These are phyloP conservation scores for Lactarius trivialis DNA, from an alignment of 768 basidiomycete species.

Conservation along the genomic window DNA sequence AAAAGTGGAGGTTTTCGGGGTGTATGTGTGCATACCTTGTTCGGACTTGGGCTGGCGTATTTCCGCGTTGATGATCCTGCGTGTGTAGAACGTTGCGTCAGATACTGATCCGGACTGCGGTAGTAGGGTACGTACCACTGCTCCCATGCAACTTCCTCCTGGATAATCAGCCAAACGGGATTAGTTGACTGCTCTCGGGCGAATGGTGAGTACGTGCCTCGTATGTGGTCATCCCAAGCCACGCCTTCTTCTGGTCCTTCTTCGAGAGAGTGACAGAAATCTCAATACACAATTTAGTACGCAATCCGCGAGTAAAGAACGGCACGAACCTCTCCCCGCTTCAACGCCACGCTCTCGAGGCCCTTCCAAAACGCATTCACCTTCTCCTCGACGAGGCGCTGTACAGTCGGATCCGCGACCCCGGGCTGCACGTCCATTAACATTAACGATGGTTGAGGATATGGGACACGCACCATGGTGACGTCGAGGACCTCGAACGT, in stretches of 20 bases:
- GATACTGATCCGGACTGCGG: not conserved
- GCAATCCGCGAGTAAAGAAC: not conserved
- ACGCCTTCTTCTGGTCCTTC: constrained; percentile 67
- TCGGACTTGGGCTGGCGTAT: constrained; percentile 65
- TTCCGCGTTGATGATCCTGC: constrained; percentile 76
- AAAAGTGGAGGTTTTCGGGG: too few relatives aligned
- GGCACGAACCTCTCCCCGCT: constrained; percentile 57
- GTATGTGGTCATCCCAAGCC: constrained; percentile 58
- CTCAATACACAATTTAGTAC: constrained; percentile 32
- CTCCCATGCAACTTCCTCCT: constrained; percentile 86
- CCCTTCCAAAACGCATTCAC: constrained; percentile 76
- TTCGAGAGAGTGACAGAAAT: constrained; percentile 72
- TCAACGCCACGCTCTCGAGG: constrained; percentile 54
- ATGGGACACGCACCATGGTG: constrained; percentile 56
- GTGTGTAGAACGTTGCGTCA: not conserved
- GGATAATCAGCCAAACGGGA: not conserved
- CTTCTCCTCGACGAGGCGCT: constrained; percentile 65
- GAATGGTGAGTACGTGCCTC: too few relatives aligned
- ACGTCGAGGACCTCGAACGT: constrained; percentile 78
- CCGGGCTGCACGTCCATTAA: constrained; percentile 48
- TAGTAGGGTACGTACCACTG: constrained; percentile 51
- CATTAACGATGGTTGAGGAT: not conserved
- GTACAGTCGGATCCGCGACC: constrained; percentile 66
- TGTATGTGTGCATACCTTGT: constrained; percentile 37
- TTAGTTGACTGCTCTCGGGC: not conserved